phyloP scores from a whole-genome alignment of 352 stramenopile genomes.

The Globisporangium sylvaticum region DNA sequence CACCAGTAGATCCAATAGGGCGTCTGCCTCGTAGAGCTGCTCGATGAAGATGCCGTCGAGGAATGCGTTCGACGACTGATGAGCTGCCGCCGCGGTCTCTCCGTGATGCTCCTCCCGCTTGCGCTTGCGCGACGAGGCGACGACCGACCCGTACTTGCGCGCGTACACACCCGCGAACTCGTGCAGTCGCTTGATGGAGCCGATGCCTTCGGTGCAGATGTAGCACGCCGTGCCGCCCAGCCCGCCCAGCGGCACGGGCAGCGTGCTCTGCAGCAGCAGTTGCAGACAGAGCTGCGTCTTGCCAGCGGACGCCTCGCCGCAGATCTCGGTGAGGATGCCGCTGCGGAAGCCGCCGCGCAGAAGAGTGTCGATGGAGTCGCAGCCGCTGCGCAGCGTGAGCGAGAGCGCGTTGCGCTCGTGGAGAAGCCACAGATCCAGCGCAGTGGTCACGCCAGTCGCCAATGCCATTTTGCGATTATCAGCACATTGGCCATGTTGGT shows the following conservation, averaged over 20 bases:
- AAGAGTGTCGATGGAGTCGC: slow-evolving; percentile 46
- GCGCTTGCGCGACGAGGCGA: slow-evolving; percentile 56
- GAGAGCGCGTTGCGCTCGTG: slow-evolving; percentile 22
- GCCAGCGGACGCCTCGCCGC: slow-evolving; percentile 63
- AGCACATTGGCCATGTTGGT: slow-evolving; percentile 1
- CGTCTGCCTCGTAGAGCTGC: slow-evolving; percentile 65
- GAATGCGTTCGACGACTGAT: slow-evolving; percentile 30
- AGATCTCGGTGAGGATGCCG: slow-evolving; percentile 70
- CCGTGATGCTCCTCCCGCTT: slow-evolving; percentile 13
- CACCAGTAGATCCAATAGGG: slow-evolving; percentile 64
- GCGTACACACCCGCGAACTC: slow-evolving; percentile 58
- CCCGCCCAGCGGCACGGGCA: slow-evolving; percentile 43
- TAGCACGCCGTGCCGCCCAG: slow-evolving; percentile 68
- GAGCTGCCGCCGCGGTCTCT: neutral
- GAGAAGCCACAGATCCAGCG: slow-evolving; percentile 41
- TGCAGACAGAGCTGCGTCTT: slow-evolving; percentile 83
- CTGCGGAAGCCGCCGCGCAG: slow-evolving; percentile 61
- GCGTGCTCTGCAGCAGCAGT: slow-evolving; percentile 61
- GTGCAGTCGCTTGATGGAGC: slow-evolving; percentile 66
- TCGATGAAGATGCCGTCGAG: slow-evolving; percentile 79
- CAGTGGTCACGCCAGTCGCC: slow-evolving; percentile 23
- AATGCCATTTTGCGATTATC: neutral
- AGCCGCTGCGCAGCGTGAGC: slow-evolving; percentile 47
- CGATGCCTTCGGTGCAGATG: slow-evolving; percentile 75
- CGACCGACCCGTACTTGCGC: slow-evolving; percentile 28